Evolutionary conservation across 805 yeast species (phyloP).

Genomic region (Saturnispora hagleri): DNA sequence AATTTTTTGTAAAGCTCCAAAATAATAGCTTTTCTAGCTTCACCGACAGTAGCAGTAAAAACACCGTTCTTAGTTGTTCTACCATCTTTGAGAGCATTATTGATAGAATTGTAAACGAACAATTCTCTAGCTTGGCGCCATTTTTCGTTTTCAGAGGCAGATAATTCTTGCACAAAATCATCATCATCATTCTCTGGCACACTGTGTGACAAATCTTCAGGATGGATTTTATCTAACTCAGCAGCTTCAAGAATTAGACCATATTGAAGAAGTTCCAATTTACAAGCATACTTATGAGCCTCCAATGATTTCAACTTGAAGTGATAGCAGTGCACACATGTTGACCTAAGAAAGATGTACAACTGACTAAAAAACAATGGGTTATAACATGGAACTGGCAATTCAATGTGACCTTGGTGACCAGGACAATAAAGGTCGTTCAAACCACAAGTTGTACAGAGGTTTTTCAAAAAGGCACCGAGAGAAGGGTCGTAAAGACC

Average conservation of each 20-base stretch:
- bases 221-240: constrained; percentile 54
- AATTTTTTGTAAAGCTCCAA: constrained; percentile 69
- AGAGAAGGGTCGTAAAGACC: constrained; percentile 93
- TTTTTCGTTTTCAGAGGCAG: constrained; percentile 16
- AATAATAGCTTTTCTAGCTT: constrained; percentile 68
- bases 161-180: constrained; percentile 18
- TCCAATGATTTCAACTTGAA: constrained; percentile 65
- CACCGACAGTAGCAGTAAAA: constrained; percentile 75
- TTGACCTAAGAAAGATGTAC: constrained; percentile 70
- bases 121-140: constrained; percentile 47
- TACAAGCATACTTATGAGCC: constrained; percentile 68
- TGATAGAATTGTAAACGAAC: constrained; percentile 64
- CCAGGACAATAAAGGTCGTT: constrained; percentile 96
- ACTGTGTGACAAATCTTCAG: constrained; percentile 32
- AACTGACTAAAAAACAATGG: constrained; percentile 91
- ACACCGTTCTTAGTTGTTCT: constrained; percentile 58
- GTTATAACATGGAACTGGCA: constrained; percentile 92
- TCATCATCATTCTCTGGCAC: constrained; percentile 36
- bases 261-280: constrained; percentile 72
- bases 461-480: constrained; percentile 85
- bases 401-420: constrained; percentile 94
- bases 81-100: constrained; percentile 68
- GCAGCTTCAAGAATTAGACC: constrained; percentile 77
- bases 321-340: constrained; percentile 86
- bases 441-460: constrained; percentile 92